Percentiles rank a stretch among this genome's conserved stretches.
Evolutionary conservation across 2,329 filamentous ascomycete genomes (phyloP).

Genomic region (Fusarium tuaranense): DNA sequence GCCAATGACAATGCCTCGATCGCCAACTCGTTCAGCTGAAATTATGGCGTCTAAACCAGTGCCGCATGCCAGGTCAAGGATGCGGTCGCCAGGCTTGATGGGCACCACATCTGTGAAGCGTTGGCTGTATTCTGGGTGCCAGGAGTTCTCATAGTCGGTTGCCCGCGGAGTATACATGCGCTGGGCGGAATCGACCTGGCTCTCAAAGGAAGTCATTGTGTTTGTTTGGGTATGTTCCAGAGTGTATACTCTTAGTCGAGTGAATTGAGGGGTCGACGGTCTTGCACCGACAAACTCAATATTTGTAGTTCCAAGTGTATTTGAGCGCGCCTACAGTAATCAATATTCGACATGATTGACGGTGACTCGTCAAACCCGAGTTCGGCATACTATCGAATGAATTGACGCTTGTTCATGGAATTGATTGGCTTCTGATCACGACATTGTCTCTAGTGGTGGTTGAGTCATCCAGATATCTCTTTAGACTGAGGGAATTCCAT

Average conservation of each 20-base stretch:
- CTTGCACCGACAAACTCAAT: not conserved
- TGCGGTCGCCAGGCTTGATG: constrained; percentile 40
- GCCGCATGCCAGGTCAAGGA: constrained; percentile 51
- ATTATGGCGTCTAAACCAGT: constrained; percentile 49
- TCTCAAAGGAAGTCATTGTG: constrained; percentile 18
- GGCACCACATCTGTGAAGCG: constrained; percentile 45
- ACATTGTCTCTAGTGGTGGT: not conserved
- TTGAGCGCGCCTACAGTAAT: not conserved
- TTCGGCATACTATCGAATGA: not conserved
- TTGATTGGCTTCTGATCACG: not conserved
- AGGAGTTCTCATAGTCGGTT: constrained; percentile 48
- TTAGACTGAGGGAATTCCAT: not conserved
- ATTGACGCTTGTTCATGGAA: not conserved
- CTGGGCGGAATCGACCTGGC: constrained; percentile 32
- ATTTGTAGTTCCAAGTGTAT: not conserved
- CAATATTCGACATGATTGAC: not conserved
- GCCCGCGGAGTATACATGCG: constrained; percentile 50
- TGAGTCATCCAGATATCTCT: not conserved
- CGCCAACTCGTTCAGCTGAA: constrained; percentile 43
- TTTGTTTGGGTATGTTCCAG: not conserved
- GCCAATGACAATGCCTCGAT: constrained; percentile 44
- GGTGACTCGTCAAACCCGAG: not conserved
- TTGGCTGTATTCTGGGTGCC: constrained; percentile 48
- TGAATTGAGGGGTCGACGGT: not conserved
- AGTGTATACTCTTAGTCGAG: not conserved